Percentiles rank a stretch among this genome's conserved stretches.
phyloP scores from a whole-genome alignment of 495 filamentous ascomycete species.

The Penicillium arizonense region DNA sequence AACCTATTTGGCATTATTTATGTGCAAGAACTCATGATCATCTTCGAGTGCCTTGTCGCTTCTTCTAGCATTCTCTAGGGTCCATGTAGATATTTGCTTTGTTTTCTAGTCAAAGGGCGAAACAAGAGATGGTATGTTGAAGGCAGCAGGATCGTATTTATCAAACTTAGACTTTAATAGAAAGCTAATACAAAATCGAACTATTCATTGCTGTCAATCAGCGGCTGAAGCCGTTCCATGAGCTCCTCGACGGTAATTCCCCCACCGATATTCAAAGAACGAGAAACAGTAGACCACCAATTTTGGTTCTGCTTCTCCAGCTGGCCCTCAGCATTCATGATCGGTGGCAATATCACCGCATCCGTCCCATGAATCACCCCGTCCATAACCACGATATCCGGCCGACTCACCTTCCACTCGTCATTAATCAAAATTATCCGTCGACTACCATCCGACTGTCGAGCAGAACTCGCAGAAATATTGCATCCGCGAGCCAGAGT shows the following conservation, averaged over 20 bases:
- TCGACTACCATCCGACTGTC: background rate
- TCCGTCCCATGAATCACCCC: background rate
- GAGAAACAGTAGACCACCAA: background rate
- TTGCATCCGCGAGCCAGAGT: background rate
- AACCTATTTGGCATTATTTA: too few species aligned
- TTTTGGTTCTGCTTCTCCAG: background rate
- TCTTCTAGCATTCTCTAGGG: too few species aligned
- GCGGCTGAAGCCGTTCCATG: background rate
- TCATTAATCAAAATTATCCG: background rate
- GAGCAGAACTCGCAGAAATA: background rate
- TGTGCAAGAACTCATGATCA: too few species aligned
- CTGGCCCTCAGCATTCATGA: background rate
- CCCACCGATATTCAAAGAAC: background rate
- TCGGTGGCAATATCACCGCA: background rate
- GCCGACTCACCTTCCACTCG: background rate
- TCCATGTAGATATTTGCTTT: too few species aligned
- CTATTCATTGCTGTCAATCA: background rate
- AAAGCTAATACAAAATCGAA: background rate
- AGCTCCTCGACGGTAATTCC: background rate
- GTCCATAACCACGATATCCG: background rate
- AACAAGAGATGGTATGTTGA: too few species aligned
- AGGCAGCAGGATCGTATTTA: too few species aligned
- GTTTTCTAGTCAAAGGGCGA: too few species aligned
- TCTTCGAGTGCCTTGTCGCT: too few species aligned
- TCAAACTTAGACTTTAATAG: too few species aligned